Evolutionary conservation across 176 grass and related monocot genomes (phyloP), one percentile per base, ranked within the genome.

Genomic region (Bothriochloa decipiens): DNA sequence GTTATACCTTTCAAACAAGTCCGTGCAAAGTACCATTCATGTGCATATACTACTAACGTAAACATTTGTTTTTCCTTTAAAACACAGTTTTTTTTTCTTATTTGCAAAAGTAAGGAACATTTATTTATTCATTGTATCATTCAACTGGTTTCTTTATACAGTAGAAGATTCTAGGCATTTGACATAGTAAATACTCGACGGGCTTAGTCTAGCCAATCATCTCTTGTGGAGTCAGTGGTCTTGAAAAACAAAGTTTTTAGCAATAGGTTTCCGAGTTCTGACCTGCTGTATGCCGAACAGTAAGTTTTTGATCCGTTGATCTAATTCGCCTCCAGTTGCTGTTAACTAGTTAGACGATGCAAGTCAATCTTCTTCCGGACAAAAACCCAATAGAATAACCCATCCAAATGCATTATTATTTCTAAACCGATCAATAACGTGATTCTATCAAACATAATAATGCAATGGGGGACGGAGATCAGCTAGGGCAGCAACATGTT

Each of bases 11-110:
- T 47, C 62, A 49, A 32, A 76, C 14, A 12, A 22, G 37, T 71
- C 37, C 11, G 25, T 71, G 18, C n/a, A 58, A 57, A 36, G 47
- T 57, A 36, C 25, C 23, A 74, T 74, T 79, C 77, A 66, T 65
- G 26, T 32, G 25, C n/a, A 43, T 46, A 28, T 45, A 65, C 8
- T 60, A 60, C 55, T 60, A 11, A 60, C 22, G 22, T 60, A 60
- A 60, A 60, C 55, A 60, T 60, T 53, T 53, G 49, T 53, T 53
- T 53, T 53, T 50, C 15, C 47, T 50, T 17, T 50, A 50, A 50
- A 50, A 50, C 15, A 50, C 15, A 17, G 0, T 50, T 50, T 50
- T 50, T 32, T 32, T 32, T 32, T 50, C 47, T 50, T 50, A 2
- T 6, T 50, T 3, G 1, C 47, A 16, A 50, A 16, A 50, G 5